Evolutionary conservation across 2,329 filamentous ascomycete genomes (phyloP).

Genomic region (Rhytidhysteron rufulum): DNA sequence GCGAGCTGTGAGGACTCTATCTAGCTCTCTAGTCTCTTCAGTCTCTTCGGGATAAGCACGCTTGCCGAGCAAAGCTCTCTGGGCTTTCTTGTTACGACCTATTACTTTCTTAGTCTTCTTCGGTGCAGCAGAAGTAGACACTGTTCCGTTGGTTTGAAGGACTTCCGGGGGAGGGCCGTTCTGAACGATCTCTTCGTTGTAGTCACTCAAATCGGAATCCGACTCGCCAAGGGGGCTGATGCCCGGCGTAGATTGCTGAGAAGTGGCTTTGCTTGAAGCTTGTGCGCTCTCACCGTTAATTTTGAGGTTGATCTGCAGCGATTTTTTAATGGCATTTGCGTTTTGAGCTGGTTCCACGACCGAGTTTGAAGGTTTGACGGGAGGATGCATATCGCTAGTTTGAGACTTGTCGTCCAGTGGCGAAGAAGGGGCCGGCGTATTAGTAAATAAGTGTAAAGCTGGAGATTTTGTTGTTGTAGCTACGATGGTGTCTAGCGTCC

Average conservation of each 20-base stretch:
- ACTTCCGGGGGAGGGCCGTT: slow-evolving; percentile 30
- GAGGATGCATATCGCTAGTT: too few species aligned
- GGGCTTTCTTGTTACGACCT: slow-evolving; percentile 31
- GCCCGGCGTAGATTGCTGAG: background rate
- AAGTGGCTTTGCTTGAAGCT: slow-evolving; percentile 19
- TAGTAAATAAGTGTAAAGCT: too few species aligned
- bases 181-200: slow-evolving; percentile 35
- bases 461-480: too few species aligned
- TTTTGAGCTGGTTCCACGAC: too few species aligned
- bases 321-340: too few species aligned
- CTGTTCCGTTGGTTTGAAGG: slow-evolving; percentile 21
- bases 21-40: slow-evolving; percentile 23
- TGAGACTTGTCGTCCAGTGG: too few species aligned
- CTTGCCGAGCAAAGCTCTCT: slow-evolving; percentile 24
- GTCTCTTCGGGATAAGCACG: slow-evolving; percentile 19
- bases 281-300: slow-evolving; percentile 18
- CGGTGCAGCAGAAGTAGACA: slow-evolving; percentile 7
- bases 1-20: slow-evolving; percentile 16
- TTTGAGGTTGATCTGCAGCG: slow-evolving; percentile 25
- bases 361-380: too few species aligned
- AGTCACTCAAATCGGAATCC: slow-evolving; percentile 35
- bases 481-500: too few species aligned
- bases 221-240: slow-evolving; percentile 6
- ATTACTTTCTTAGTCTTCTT: slow-evolving; percentile 29
- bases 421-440: too few species aligned